Conservation (phyloP, 257 asterid genomes). For the Plantago ovata region DNA sequence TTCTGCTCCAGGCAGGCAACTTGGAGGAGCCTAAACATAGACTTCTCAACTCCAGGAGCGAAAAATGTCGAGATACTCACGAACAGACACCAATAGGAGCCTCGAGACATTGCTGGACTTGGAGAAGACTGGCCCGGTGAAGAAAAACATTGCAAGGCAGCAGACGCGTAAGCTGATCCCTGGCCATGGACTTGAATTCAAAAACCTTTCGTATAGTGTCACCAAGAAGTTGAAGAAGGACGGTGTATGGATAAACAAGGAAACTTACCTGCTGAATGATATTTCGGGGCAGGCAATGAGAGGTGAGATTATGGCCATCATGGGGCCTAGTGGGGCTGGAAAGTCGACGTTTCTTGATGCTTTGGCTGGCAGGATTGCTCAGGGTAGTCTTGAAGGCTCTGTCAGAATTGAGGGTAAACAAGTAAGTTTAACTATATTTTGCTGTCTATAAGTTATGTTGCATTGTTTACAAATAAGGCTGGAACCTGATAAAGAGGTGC, state of each 20-base stretch:
- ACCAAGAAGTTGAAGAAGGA: constrained; percentile 66
- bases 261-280: constrained; percentile 66
- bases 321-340: constrained; percentile 96
- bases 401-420: constrained; percentile 82
- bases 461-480: too few relatives aligned
- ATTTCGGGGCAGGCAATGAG: constrained; percentile 78
- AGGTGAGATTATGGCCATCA: constrained; percentile 79
- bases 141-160: constrained; percentile 32
- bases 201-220: constrained; percentile 62
- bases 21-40: background rate
- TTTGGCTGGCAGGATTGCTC: constrained; percentile 82
- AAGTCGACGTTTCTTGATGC: constrained; percentile 89
- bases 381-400: constrained; percentile 79
- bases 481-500: too few relatives aligned
- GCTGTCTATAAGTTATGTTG: constrained; percentile 27
- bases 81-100: constrained; percentile 37
- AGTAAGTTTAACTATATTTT: constrained; percentile 29
- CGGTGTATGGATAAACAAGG: constrained; percentile 66
- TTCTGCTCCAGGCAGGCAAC: constrained; percentile 11
- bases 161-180: constrained; percentile 46
- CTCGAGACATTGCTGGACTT: constrained; percentile 55
- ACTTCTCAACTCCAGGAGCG: too few relatives aligned
- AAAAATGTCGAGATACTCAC: constrained; percentile 35
- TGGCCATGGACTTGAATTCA: constrained; percentile 80
- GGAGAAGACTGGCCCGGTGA: constrained; percentile 38